Base-by-base conservation (phyloP, 1,139 yeast species). In the Blastobotrys capitulatus region DNA sequence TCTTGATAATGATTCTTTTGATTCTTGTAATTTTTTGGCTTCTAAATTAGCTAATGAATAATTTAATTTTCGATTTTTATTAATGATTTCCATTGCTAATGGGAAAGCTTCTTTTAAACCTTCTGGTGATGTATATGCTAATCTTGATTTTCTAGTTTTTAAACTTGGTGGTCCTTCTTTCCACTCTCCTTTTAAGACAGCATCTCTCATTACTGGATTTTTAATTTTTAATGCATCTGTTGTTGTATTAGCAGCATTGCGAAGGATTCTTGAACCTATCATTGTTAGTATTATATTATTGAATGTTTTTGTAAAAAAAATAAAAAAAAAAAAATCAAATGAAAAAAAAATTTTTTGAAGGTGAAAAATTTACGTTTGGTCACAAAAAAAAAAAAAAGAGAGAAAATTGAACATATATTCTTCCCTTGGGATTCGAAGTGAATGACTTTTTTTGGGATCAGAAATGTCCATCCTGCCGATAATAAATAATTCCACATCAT, bases 31-130 rank as follows among this genome's bases (percentile, higher is more conserved):
- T 64, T 53, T 52, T 27, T 51, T 47, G 41, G 65, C 65, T 15
- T 67, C 47, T 26, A 56, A 52, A 35, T 62, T 67, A 13, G 71
- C 66, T 42, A 60, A 50, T 6, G 55, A 56, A 50, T 69, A 68
- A n/a, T 63, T 60, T 15, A 53, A 38, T 26, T 54, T 54, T 42
- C 60, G 51, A 52, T 82, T 78, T 15, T 71, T 56, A 60, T 82
- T 78, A 53, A 89, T 70, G 32, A 80, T 62, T 22, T 79, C 75
- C 59, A 84, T 79, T 2, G 96, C 87, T 48, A 75, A 64, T 49
- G 83, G 77, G 66, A 87, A 89, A 1, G 86, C 83, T 44, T 83
- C 86, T 56, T 85, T 81, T 47, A 89, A 74, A 1, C 81, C 83
- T 42, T 66, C 70, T 22, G 95, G 95, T 1, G 90, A 73, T 52